Evolutionary conservation across 345 rosid genomes (phyloP).

Genomic region (Bruguiera parviflora): DNA sequence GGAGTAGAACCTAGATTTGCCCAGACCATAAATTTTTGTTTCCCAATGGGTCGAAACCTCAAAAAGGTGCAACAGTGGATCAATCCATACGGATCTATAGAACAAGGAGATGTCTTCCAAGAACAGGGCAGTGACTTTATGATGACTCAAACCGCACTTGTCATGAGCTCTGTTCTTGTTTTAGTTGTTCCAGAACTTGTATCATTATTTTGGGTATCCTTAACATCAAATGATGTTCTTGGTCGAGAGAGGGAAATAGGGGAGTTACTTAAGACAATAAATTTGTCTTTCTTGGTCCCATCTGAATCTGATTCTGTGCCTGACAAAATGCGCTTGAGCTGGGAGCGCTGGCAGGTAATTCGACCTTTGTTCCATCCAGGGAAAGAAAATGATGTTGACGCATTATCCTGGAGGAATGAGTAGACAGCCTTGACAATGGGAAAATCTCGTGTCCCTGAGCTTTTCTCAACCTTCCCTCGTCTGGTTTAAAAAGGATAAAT

Average conservation of each 20-base stretch:
- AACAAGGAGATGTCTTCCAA: background rate
- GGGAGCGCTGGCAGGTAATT: slow-evolving; percentile 76
- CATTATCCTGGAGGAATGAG: slow-evolving; percentile 61
- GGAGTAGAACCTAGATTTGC: background rate
- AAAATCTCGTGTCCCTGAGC: slow-evolving; percentile 44
- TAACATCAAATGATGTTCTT: slow-evolving; percentile 33
- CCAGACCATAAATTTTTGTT: background rate
- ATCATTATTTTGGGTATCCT: slow-evolving; percentile 20
- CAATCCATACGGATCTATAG: slow-evolving; percentile 11
- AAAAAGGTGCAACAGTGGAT: background rate
- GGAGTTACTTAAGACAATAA: slow-evolving; percentile 55
- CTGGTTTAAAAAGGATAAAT: slow-evolving; percentile 36
- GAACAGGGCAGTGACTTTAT: slow-evolving; percentile 5
- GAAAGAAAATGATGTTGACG: slow-evolving; percentile 60
- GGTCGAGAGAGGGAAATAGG: slow-evolving; percentile 40
- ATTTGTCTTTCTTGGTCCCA: slow-evolving; percentile 29
- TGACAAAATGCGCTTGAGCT: slow-evolving; percentile 60
- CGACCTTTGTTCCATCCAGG: slow-evolving; percentile 87
- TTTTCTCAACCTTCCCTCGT: slow-evolving; percentile 69
- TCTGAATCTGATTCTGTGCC: slow-evolving; percentile 45
- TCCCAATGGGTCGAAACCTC: background rate
- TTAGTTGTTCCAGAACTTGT: slow-evolving; percentile 28
- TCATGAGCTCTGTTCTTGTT: slow-evolving; percentile 49
- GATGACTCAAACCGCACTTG: slow-evolving; percentile 43
- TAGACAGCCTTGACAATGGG: slow-evolving; percentile 64